Base-by-base conservation (phyloP, 108 stramenopile genomes). In the Skeletonema costatum region DNA sequence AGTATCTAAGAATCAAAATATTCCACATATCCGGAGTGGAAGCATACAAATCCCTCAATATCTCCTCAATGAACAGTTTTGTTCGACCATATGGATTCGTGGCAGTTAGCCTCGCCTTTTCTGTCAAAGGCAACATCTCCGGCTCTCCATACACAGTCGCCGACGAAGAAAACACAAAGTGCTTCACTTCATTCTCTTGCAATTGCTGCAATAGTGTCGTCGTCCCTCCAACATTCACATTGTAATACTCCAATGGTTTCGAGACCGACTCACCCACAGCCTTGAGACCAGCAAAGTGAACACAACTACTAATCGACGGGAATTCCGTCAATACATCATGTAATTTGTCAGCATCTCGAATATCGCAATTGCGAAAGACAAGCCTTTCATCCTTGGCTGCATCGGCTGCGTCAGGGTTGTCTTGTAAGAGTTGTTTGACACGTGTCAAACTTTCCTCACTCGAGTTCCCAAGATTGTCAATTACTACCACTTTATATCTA, bases 221-320 rank as follows among this genome's bases (percentile, higher is more conserved):
- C 2, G 99, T 98, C 7, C 98, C 97, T 17, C 94, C 94, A 69
- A 99, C 82, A 82, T 99, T 99, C 82, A 97, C 98, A 61, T 96
- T 85, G 81, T 99, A 99, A 80, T 99, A 99, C 35, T 71, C 70
- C n/a, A 99, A 70, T 7, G 99, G 99, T 48, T 93, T 88, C 0
- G 92, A 63, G 0, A 93, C 89, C 2, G 92, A 93, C 77, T 97
- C 95, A 19, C 98, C 97, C 8, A 98, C 97, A 0, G 97, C 98
- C 81, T 99, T 99, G 39, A 99, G 85, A 0, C 98, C 99, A n/a
- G 99, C 99, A 86, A 99, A 99, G 73, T 99, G 99, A 32, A 99
- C 87, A 85, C 98, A 98, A 5, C 91, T 90, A 74, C 89, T 77
- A 70, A 98, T 95, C 13, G 86, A 79, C 33, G 93, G 89, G 73